phyloP scores from a whole-genome alignment of 2,329 filamentous ascomycete genomes.

The Anthostomella pinea region DNA sequence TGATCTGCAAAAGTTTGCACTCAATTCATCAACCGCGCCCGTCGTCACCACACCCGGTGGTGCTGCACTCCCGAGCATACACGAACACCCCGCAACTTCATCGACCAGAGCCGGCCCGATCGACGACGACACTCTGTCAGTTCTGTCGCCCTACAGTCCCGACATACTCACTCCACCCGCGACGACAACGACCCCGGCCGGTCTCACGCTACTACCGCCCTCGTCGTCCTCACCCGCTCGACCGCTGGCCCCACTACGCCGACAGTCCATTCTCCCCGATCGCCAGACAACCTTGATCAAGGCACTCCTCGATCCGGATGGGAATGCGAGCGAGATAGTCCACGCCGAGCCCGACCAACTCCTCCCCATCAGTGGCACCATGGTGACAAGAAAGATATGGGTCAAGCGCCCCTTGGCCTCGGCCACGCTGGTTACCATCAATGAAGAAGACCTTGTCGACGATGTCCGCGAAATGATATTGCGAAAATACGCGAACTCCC shows the following conservation, averaged over 20 bases:
- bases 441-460: constrained; percentile 88
- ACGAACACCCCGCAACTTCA: constrained; percentile 29
- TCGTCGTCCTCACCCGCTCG: constrained; percentile 24
- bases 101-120: constrained; percentile 9
- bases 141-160: constrained; percentile 13
- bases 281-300: constrained; percentile 48
- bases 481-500: constrained; percentile 88
- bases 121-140: constrained; percentile 20
- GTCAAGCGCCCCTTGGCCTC: constrained; percentile 84
- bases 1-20: constrained; percentile 34
- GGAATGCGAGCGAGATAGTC: constrained; percentile 39
- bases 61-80: constrained; percentile 32
- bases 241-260: constrained; percentile 31
- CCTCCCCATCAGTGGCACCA: constrained; percentile 43
- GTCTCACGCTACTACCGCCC: constrained; percentile 13
- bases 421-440: constrained; percentile 79
- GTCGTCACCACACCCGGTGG: constrained; percentile 12
- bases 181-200: constrained; percentile 13
- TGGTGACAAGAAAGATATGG: constrained; percentile 84
- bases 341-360: constrained; percentile 36
- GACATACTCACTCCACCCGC: constrained; percentile 15
- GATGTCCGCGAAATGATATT: constrained; percentile 91
- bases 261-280: constrained; percentile 45
- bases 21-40: constrained; percentile 12
- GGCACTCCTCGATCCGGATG: constrained; percentile 50